Percentiles rank a stretch among this genome's conserved stretches.
Conservation (phyloP, 2,329 filamentous ascomycete genomes). For the Hymenoscyphus albidus region DNA sequence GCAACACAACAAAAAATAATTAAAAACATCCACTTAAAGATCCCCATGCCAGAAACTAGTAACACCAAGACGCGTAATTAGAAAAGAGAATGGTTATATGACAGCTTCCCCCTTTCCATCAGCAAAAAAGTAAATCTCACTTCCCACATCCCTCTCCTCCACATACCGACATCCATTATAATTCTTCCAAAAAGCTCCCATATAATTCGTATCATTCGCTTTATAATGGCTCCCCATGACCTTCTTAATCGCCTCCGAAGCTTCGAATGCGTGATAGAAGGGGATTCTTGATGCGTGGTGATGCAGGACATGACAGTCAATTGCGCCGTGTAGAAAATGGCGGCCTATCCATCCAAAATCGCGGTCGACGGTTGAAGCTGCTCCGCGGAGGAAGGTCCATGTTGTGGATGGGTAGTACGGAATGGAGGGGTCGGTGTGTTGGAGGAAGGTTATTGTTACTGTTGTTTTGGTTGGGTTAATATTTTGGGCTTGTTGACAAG, state of each 20-base stretch:
- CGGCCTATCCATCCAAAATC: constrained; percentile 59
- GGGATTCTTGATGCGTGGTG: constrained; percentile 57
- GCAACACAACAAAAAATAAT: neutral
- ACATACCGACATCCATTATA: constrained; percentile 29
- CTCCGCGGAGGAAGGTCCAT: constrained; percentile 60
- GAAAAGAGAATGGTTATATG: neutral
- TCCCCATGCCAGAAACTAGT: neutral
- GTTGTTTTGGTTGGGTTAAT: constrained; percentile 22
- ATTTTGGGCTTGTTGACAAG: neutral
- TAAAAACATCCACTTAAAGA: neutral
- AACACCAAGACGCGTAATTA: neutral
- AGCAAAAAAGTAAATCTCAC: constrained; percentile 26
- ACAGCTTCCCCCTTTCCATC: constrained; percentile 7
- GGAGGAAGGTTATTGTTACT: constrained; percentile 73
- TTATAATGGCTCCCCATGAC: constrained; percentile 52
- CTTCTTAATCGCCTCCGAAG: constrained; percentile 50
- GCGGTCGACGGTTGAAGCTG: constrained; percentile 58
- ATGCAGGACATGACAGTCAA: constrained; percentile 59
- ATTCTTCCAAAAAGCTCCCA: constrained; percentile 33
- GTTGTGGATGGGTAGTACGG: constrained; percentile 54
- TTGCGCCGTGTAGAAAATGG: constrained; percentile 61
- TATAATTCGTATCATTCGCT: constrained; percentile 35
- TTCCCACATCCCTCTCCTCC: constrained; percentile 28
- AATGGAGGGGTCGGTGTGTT: constrained; percentile 59
- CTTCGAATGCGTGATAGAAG: constrained; percentile 55